Evolutionary conservation across 345 rosid species (phyloP).

Genomic region (Raphanus sativus): DNA sequence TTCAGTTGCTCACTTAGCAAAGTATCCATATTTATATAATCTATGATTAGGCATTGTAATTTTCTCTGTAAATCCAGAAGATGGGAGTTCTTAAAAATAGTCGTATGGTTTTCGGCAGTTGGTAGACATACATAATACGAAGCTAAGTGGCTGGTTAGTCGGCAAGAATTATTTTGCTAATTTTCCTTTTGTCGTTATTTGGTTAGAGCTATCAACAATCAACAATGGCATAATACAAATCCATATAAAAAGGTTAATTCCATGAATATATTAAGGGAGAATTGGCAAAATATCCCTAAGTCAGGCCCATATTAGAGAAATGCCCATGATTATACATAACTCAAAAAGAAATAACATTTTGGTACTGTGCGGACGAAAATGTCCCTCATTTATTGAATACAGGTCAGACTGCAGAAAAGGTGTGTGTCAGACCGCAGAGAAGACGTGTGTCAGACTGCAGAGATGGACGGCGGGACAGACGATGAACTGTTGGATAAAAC

Average conservation of each 20-base stretch:
- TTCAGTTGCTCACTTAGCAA: background rate
- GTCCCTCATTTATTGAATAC: too few species aligned
- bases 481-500: too few species aligned
- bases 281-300: too few species aligned
- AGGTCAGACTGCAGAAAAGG: too few species aligned
- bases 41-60: background rate
- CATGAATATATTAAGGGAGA: background rate
- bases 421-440: too few species aligned
- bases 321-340: too few species aligned
- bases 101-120: background rate
- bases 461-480: too few species aligned
- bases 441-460: too few species aligned
- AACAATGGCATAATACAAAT: slow-evolving; percentile 10
- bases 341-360: too few species aligned
- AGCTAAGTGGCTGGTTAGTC: background rate
- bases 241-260: background rate
- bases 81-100: background rate
- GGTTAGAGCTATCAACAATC: background rate
- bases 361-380: too few species aligned
- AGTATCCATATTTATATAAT: background rate
- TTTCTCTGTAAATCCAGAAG: background rate
- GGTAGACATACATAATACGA: background rate
- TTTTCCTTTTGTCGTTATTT: slow-evolving; percentile 6
- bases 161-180: slow-evolving; percentile 8
- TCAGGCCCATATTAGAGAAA: too few species aligned